Conservation (phyloP, 169 alveolate genomes). For the Plasmodium malariae region DNA sequence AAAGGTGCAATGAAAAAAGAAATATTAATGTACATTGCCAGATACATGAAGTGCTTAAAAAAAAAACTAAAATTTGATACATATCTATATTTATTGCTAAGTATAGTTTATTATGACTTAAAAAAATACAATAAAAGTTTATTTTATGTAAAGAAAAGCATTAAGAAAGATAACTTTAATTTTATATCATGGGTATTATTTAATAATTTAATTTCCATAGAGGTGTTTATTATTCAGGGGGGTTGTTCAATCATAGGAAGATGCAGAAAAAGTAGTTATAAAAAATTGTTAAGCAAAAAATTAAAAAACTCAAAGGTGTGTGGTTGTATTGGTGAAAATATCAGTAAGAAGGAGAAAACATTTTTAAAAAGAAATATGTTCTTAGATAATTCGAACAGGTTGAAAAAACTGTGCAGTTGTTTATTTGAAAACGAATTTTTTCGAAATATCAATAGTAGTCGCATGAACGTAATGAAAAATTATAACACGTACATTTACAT, state of each 20-base stretch:
- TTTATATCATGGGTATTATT: constrained; percentile 35
- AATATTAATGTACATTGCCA: constrained; percentile 28
- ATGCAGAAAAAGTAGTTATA: not conserved
- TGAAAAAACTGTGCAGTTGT: constrained; percentile 1
- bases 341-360: not conserved
- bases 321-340: not conserved
- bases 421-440: constrained; percentile 44
- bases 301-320: not conserved
- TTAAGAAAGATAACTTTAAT: constrained; percentile 50
- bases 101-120: constrained; percentile 35
- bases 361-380: constrained; percentile 20
- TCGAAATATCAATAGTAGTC: not conserved
- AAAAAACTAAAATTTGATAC: constrained; percentile 21
- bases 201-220: constrained; percentile 39
- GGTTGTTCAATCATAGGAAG: not conserved
- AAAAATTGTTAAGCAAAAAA: not conserved
- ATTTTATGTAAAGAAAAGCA: constrained; percentile 33
- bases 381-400: constrained; percentile 13
- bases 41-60: constrained; percentile 14
- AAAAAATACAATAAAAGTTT: constrained; percentile 35
- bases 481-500: constrained; percentile 21
- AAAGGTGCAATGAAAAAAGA: constrained; percentile 15
- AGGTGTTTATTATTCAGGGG: constrained; percentile 8
- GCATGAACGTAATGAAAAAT: not conserved
- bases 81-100: constrained; percentile 47